Conservation (phyloP, 2,329 filamentous ascomycete genomes). For the Sordariomycetes sp. region DNA sequence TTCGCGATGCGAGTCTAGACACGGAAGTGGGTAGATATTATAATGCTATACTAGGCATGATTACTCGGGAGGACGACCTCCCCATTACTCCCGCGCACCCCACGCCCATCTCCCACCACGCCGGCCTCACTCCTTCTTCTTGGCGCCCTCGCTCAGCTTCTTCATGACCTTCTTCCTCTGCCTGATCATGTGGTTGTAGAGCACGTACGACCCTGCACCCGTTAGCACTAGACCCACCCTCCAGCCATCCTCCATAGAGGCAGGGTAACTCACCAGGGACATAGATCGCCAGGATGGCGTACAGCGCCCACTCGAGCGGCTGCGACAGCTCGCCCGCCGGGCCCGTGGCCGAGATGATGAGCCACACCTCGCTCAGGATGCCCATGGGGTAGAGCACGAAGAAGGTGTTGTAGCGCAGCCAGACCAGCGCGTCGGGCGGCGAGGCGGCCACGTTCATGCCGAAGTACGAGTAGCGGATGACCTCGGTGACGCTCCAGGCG, state of each 20-base stretch:
- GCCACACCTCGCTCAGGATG: conserved; percentile 75
- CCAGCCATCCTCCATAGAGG: neutral
- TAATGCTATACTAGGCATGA: neutral
- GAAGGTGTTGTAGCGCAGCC: conserved; percentile 88
- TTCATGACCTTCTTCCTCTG: conserved; percentile 75
- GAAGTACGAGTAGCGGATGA: conserved; percentile 89
- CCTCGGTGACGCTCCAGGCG: conserved; percentile 86
- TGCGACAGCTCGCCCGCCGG: conserved; percentile 40
- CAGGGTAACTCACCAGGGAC: conserved; percentile 55
- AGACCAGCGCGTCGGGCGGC: conserved; percentile 58
- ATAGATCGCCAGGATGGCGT: conserved; percentile 61
- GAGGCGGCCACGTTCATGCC: conserved; percentile 56
- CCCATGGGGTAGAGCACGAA: conserved; percentile 87
- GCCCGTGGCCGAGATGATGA: conserved; percentile 57
- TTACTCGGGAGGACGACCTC: neutral
- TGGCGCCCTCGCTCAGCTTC: conserved; percentile 37
- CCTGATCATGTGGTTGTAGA: conserved; percentile 92
- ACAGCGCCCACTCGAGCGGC: conserved; percentile 47
- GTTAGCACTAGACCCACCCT: neutral
- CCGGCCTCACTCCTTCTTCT: conserved; percentile 27
- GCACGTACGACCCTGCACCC: conserved; percentile 55
- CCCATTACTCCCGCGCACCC: neutral
- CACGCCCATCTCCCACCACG: neutral
- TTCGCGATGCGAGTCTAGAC: neutral
- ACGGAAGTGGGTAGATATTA: neutral